A percentile compares a stretch with the other conserved stretches of the same genome.
These are phyloP conservation scores for Chytriomyces sp. DNA, from an alignment of 192 early-diverging fungal genomes.

Conservation along the genomic window DNA sequence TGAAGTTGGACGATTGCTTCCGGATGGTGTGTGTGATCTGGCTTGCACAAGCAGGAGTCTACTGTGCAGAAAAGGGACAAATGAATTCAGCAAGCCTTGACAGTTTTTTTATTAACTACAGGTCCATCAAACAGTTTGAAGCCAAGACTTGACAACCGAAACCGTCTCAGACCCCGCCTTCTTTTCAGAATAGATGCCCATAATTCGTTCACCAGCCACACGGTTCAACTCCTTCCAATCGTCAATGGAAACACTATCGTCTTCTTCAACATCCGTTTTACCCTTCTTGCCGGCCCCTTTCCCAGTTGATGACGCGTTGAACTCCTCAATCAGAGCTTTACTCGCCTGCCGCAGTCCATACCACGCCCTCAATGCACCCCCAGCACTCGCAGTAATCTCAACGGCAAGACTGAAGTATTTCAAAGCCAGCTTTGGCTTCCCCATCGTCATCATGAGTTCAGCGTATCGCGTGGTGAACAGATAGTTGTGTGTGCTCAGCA, in stretches of 20 bases:
- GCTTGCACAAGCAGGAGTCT: background rate
- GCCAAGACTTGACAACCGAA: conserved; percentile 35
- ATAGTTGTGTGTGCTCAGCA: conserved; percentile 86
- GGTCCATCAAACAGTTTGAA: conserved; percentile 11
- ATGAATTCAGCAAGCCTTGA: too few species aligned
- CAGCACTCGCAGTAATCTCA: conserved; percentile 66
- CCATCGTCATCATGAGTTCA: conserved; percentile 81
- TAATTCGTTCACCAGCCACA: conserved; percentile 33
- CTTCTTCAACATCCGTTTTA: conserved; percentile 2
- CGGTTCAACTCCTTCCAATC: conserved; percentile 21
- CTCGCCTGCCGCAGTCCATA: conserved; percentile 66
- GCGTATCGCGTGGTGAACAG: conserved; percentile 88
- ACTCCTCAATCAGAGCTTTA: conserved; percentile 8
- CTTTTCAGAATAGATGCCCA: conserved; percentile 32
- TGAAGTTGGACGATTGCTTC: background rate
- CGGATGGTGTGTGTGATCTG: background rate
- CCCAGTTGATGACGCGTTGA: background rate
- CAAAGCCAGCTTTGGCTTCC: conserved; percentile 69
- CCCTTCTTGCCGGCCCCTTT: background rate
- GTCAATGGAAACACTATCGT: background rate
- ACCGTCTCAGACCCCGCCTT: conserved; percentile 16
- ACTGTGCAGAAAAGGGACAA: background rate
- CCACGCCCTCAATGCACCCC: conserved; percentile 83
- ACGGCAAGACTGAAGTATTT: conserved; percentile 90
- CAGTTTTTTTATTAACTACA: background rate